These are phyloP conservation scores for Pseudocercospora eumusae DNA, from an alignment of 2,329 filamentous ascomycete species.

Conservation along the genomic window DNA sequence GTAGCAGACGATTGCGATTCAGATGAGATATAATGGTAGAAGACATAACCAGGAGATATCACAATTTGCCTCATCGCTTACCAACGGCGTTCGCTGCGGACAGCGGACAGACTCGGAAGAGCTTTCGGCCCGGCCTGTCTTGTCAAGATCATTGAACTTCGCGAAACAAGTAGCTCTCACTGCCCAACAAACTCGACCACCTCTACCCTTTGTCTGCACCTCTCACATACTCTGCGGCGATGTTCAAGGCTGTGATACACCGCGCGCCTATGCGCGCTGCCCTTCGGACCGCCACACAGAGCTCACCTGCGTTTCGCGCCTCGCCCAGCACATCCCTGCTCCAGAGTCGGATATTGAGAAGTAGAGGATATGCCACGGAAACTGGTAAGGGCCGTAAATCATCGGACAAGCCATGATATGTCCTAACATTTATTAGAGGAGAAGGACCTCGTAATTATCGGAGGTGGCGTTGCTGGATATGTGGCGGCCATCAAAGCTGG, in stretches of 20 bases:
- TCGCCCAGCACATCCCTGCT: slow-evolving; percentile 48
- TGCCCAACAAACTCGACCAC: slow-evolving; percentile 9
- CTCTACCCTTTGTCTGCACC: slow-evolving; percentile 3
- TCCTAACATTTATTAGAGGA: slow-evolving; percentile 64
- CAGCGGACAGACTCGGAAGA: slow-evolving; percentile 2
- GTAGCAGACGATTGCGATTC: background rate
- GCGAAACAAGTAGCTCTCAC: slow-evolving; percentile 14
- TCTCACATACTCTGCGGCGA: slow-evolving; percentile 17
- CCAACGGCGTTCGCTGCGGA: slow-evolving; percentile 1
- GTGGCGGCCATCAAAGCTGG: slow-evolving; percentile 99
- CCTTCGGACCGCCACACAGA: slow-evolving; percentile 28
- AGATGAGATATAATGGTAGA: background rate
- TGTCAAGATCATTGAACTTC: background rate
- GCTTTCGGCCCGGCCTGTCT: background rate
- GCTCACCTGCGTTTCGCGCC: slow-evolving; percentile 27
- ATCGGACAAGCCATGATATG: slow-evolving; percentile 4
- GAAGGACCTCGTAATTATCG: slow-evolving; percentile 96
- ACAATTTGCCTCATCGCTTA: background rate
- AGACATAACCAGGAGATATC: background rate
- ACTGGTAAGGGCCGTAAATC: slow-evolving; percentile 44
- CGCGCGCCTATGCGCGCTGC: slow-evolving; percentile 30
- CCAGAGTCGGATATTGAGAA: slow-evolving; percentile 54
- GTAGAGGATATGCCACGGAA: slow-evolving; percentile 59
- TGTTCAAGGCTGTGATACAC: slow-evolving; percentile 33
- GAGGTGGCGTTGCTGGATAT: slow-evolving; percentile 96